Evolutionary conservation across 2,329 filamentous ascomycete genomes (phyloP), one percentile per base, ranked within the genome.

Genomic region (Zymoseptoria pseudotritici): DNA sequence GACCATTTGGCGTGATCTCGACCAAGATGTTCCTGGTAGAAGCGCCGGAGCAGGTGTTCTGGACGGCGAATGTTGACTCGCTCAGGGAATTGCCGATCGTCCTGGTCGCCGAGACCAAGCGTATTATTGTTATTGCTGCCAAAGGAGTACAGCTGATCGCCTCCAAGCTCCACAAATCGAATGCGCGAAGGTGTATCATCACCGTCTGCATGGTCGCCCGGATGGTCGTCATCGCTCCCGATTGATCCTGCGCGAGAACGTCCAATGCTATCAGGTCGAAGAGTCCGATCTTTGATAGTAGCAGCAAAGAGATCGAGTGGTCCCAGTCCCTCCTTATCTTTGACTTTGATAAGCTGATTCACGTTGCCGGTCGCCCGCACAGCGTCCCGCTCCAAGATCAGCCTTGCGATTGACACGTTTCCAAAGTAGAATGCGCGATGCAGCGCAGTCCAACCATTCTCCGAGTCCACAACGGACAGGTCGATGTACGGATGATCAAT

Each of bases 51-150:
- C 1, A 97, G 79, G 70, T 90, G 85, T 22, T 90, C 86, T 0
- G 94, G 91, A 17, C 93, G 85, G 58, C 85, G 83, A 36, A 97
- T 75, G 31, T 81, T 78, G 10, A 97, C 85, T 9, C 91, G 88
- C 72, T 97, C 94, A 0, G 94, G 94, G 69, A 88, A 96, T 65
- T 97, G 92, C 2, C 94, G 86, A 71, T 99, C 93, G 72, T 97
- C 91, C 69, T 95, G 88, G 71, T 99, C 92, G n/a, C 92, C 92
- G 61, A 97, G 87, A 1, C 94, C 94, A 21, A 99, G 82, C 0
- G 90, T 94, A 9, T 96, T 77, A 67, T 99, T 99, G 71, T 94
- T 95, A 76, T 97, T 99, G 75, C 92, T 97, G 55, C 94, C 94
- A 75, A 97, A 97, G 0, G 91, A 88, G 69, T 91, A 97, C 0